Evolutionary conservation across 306 rosid species (phyloP), one percentile per base, ranked within the genome.

Genomic region (Calophaca sinica): DNA sequence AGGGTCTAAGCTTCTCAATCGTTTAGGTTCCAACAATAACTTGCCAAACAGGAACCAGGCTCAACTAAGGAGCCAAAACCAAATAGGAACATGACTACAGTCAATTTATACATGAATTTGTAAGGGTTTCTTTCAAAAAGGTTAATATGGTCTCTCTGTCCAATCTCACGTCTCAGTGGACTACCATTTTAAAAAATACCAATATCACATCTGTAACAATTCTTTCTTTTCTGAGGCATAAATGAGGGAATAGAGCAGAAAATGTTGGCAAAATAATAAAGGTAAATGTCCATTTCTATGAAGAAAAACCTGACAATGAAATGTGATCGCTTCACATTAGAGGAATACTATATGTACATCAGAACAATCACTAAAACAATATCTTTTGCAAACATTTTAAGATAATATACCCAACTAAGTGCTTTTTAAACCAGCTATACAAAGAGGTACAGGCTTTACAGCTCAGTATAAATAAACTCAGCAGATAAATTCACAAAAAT

Each of bases 31-130:
- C n/a, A n/a, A n/a, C n/a, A n/a, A n/a, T n/a, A n/a, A 20, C 73
- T 61, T 7, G 29, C 31, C 29, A 33, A 51, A 68, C 15, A 7
- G 20, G 14, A 60, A 49, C 65, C 58, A 29, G 39, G 51, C 35
- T 3, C 41, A 78, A 55, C 53, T 49, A 64, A 60, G 28, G 35
- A 78, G 15, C 41, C 39, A 55, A 54, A 28, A 59, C 35, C 44
- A 59, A 15, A 59, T 32, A 62, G 48, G 68, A 62, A 38, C 12
- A 31, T 41, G 51, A 4, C 52, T 51, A 32, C 55, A 55, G 31
- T 59, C 72, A 67, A 67, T 53, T 80, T 28, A 41, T 29, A 67
- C 13, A 36, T 35, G n/a, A 36, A 49, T 39, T 41, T 48, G 42
- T 3, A 29, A 31, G 13, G 41, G 57, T 29, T 12, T 26, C 29